Evolutionary conservation across 1,139 yeast genomes (phyloP).

Genomic region (Casaregolazyma lundiana): DNA sequence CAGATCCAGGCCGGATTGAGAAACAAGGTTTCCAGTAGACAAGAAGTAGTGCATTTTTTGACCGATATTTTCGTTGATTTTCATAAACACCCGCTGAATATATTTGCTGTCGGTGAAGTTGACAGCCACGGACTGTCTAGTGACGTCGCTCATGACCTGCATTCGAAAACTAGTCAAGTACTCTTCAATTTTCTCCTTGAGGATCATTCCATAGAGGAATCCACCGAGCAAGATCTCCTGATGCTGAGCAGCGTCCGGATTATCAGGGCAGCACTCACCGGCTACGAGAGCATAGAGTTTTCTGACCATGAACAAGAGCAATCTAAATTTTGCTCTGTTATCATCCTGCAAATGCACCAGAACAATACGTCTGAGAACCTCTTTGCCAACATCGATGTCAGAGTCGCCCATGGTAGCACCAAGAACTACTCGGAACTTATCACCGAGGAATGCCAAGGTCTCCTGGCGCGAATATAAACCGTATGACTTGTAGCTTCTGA

Average conservation of each 20-base stretch:
- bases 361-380: constrained; percentile 76
- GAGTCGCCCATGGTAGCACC: constrained; percentile 84
- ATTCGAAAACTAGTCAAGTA: constrained; percentile 67
- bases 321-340: constrained; percentile 72
- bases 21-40: constrained; percentile 94
- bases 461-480: constrained; percentile 75
- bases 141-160: constrained; percentile 76
- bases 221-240: constrained; percentile 97
- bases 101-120: constrained; percentile 81
- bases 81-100: constrained; percentile 69
- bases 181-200: constrained; percentile 95
- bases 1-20: constrained; percentile 94
- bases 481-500: constrained; percentile 83
- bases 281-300: constrained; percentile 92
- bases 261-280: constrained; percentile 95
- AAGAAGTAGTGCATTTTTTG: constrained; percentile 89
- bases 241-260: constrained; percentile 99
- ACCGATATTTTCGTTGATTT: constrained; percentile 91
- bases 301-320: constrained; percentile 90
- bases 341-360: constrained; percentile 71
- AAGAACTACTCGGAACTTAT: constrained; percentile 89
- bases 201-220: constrained; percentile 91
- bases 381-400: constrained; percentile 87
- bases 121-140: constrained; percentile 68
- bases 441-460: constrained; percentile 89